Conservation (phyloP, 2,329 filamentous ascomycete species). For the Corinectria fuckeliana region DNA sequence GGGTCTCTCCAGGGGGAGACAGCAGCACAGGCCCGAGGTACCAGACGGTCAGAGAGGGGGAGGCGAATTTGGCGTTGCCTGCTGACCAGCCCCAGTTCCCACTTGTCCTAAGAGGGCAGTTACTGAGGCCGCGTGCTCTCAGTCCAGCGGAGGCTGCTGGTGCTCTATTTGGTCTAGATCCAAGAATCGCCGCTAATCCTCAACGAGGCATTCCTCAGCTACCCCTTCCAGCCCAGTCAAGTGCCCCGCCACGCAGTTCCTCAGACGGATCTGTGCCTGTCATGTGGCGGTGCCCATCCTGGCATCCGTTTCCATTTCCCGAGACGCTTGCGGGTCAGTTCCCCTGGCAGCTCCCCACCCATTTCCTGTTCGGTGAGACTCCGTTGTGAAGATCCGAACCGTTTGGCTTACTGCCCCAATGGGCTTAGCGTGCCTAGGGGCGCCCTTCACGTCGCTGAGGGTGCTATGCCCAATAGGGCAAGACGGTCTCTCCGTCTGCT, state of each 20-base stretch:
- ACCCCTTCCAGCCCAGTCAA: constrained; percentile 18
- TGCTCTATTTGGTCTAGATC: constrained; percentile 23
- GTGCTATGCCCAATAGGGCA: constrained; percentile 18
- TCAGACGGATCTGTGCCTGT: constrained; percentile 13
- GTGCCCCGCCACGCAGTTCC: constrained; percentile 4
- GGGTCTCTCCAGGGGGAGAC: constrained; percentile 34
- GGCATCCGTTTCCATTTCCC: constrained; percentile 25
- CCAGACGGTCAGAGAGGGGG: constrained; percentile 38
- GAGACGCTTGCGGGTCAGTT: constrained; percentile 22
- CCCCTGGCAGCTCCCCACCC: constrained; percentile 14
- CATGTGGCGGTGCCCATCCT: constrained; percentile 23
- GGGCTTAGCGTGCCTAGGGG: constrained; percentile 11
- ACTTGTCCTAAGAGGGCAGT: constrained; percentile 35
- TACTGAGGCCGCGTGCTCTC: constrained; percentile 31
- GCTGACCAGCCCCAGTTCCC: constrained; percentile 34
- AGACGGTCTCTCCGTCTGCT: constrained; percentile 11
- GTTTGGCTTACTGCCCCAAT: constrained; percentile 20
- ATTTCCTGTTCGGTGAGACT: constrained; percentile 13
- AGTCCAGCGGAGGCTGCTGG: constrained; percentile 15
- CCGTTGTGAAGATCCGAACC: constrained; percentile 30
- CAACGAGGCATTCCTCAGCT: constrained; percentile 17
- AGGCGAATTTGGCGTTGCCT: constrained; percentile 36
- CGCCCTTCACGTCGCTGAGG: constrained; percentile 9
- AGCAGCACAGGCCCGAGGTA: constrained; percentile 35
- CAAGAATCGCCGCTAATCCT: not conserved